Base-by-base conservation (phyloP, 768 basidiomycete species). In the Mycena sanguinolenta region DNA sequence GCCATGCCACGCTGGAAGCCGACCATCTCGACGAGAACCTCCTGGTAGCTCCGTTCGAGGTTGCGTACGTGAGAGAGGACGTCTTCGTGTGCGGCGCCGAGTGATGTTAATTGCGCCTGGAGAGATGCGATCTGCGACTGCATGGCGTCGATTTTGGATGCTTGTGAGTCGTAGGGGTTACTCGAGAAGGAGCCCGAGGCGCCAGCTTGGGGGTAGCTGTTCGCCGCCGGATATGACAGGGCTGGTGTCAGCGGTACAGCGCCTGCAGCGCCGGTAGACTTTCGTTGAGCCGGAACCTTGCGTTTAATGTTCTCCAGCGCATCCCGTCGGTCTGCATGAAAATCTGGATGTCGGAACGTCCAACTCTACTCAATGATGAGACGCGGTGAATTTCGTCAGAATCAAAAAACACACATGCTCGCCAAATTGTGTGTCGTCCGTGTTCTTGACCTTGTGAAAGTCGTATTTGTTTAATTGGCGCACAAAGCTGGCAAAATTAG, bases 381-480 rank as follows among this genome's bases (percentile, higher is more conserved):
- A 25, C 10, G 16, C 23, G 66, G n/a, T 55, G 44, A 36, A 25
- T 19, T 42, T 34, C 60, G 3, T 12, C 36, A n/a, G 21, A 30
- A 42, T 25, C 21, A 50, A 42, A 39, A 44, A 10, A 81, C 85
- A 19, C 75, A 87, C 87, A 82, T 92, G 85, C 82, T 89, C 90
- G 16, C 87, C 86, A 70, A 85, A 95, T 71, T 90, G 88, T 77
- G 89, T 84, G 74, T 95, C 95, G 72, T 96, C 95, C 2, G 90
- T 91, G 75, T 94, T 95, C 81, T 96, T 97, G 72, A 96, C 93
- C 85, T 97, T 97, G 86, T 97, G 96, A 74, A 97, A 97, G 81
- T 97, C 96, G 78, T 97, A 97, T 80, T 97, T 97, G 86, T 97
- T 97, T 38, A 97, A 85, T 80, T 97, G 96, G 13, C 95, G 88